phyloP scores from a whole-genome alignment of 2,329 filamentous ascomycete genomes.

The Fusarium compactum region DNA sequence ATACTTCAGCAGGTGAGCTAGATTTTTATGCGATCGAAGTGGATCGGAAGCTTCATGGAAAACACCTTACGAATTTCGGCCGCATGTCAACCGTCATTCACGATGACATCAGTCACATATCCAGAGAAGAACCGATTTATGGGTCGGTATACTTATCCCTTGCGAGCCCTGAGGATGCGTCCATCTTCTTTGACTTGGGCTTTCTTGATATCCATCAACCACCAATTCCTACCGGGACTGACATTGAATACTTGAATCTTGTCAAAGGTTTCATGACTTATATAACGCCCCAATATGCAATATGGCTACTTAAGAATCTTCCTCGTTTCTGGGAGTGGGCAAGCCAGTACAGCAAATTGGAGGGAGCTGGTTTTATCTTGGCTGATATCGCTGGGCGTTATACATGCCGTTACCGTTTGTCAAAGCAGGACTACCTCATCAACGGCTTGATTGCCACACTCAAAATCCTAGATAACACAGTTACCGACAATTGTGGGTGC shows the following conservation, averaged over 20 bases:
- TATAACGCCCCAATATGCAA: too few relatives aligned
- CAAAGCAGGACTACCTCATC: too few relatives aligned
- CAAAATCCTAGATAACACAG: rapidly evolving
- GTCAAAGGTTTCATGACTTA: background rate
- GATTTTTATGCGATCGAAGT: background rate
- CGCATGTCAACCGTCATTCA: background rate
- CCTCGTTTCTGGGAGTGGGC: too few relatives aligned
- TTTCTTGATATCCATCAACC: background rate
- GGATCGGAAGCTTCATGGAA: background rate
- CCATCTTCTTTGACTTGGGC: background rate
- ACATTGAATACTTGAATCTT: background rate
- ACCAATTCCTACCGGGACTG: rapidly evolving
- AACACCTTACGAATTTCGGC: rapidly evolving
- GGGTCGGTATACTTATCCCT: background rate
- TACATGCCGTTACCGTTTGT: too few relatives aligned
- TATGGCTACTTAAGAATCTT: too few relatives aligned
- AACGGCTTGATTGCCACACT: background rate
- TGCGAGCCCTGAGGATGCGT: background rate
- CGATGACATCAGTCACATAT: rapidly evolving
- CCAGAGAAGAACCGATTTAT: rapidly evolving
- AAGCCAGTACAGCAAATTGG: too few relatives aligned
- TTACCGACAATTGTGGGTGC: too few relatives aligned
- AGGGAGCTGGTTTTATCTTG: background rate
- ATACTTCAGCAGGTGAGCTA: background rate
- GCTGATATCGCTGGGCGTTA: background rate